Conservation (phyloP, 805 yeast genomes). For the Nakazawaea peltata region DNA sequence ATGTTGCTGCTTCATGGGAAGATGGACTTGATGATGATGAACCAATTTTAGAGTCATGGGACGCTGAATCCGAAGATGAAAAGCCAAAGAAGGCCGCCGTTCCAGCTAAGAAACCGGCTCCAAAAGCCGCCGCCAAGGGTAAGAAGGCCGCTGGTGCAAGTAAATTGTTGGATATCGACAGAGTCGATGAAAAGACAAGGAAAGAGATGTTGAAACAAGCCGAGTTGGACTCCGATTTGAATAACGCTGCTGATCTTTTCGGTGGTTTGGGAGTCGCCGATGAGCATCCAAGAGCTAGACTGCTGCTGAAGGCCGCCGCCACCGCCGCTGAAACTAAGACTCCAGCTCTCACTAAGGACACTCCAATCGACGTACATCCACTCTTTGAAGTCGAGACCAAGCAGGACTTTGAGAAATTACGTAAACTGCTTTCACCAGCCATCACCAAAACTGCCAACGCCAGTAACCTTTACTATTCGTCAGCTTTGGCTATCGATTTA, state of each 20-base stretch:
- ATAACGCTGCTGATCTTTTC: constrained; percentile 88
- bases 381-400: constrained; percentile 76
- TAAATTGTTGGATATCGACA: constrained; percentile 50
- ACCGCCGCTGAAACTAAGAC: constrained; percentile 24
- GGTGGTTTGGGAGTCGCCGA: constrained; percentile 59
- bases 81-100: constrained; percentile 25
- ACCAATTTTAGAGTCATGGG: constrained; percentile 86
- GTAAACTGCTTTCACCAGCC: constrained; percentile 61
- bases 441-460: constrained; percentile 53
- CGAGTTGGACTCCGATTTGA: constrained; percentile 78
- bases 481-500: constrained; percentile 74
- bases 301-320: constrained; percentile 33
- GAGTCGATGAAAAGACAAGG: constrained; percentile 66
- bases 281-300: constrained; percentile 50
- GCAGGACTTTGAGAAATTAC: constrained; percentile 68
- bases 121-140: constrained; percentile 26
- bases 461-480: constrained; percentile 60
- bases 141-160: constrained; percentile 29
- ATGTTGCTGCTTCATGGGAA: constrained; percentile 70
- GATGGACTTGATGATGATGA: constrained; percentile 64
- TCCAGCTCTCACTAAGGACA: constrained; percentile 38
- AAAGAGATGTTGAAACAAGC: constrained; percentile 70
- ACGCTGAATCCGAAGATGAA: constrained; percentile 62
- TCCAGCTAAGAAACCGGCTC: constrained; percentile 15
- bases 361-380: constrained; percentile 72